A percentile compares a stretch with the other conserved stretches of the same genome.
Evolutionary conservation across 495 filamentous ascomycete species (phyloP).

Genomic region (Cetradonia linearis): DNA sequence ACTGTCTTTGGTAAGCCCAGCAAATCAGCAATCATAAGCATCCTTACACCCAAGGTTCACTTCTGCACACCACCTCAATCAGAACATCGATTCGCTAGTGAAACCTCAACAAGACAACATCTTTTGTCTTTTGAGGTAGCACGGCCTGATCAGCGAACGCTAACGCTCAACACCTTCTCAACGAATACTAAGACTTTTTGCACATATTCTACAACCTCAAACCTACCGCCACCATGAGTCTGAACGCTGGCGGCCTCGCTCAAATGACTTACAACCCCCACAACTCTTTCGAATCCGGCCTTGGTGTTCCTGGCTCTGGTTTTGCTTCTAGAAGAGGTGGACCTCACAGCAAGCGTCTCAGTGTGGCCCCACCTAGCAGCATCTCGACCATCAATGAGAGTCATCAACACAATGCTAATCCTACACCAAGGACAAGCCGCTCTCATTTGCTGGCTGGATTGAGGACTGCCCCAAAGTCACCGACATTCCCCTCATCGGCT

Average conservation of each 20-base stretch:
- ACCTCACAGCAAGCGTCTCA: slow-evolving; percentile 75
- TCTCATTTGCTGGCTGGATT: slow-evolving; percentile 89
- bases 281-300: slow-evolving; percentile 54
- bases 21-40: background rate
- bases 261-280: slow-evolving; percentile 87
- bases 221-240: slow-evolving; percentile 50
- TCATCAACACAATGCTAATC: slow-evolving; percentile 37
- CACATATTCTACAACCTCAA: slow-evolving; percentile 20
- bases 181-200: slow-evolving; percentile 4
- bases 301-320: slow-evolving; percentile 65
- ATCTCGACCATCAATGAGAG: slow-evolving; percentile 58
- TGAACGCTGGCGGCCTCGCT: slow-evolving; percentile 98
- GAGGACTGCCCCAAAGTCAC: slow-evolving; percentile 81
- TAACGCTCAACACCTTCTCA: background rate
- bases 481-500: slow-evolving; percentile 55
- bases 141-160: background rate
- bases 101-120: background rate
- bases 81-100: background rate
- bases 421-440: slow-evolving; percentile 87
- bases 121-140: background rate
- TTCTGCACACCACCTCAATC: background rate
- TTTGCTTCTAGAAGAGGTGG: slow-evolving; percentile 69
- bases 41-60: background rate
- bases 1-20: background rate
- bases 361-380: slow-evolving; percentile 47